Base-by-base conservation (phyloP, 345 rosid species). In the Citrus trifoliata region DNA sequence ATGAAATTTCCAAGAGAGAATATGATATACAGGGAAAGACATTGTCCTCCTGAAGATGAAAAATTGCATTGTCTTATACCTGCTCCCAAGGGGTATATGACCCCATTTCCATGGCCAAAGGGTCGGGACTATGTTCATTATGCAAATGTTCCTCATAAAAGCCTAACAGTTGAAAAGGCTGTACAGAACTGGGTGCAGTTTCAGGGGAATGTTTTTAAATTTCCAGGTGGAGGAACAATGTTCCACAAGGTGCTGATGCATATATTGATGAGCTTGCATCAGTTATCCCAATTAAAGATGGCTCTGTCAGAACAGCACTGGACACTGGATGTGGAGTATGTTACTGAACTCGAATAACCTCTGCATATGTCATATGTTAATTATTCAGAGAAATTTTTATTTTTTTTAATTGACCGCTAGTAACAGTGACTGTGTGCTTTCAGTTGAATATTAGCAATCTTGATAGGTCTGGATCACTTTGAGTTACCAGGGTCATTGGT, bases 201-300 rank as follows among this genome's bases (percentile, higher is more conserved):
- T 82, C 89, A 93, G 81, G 99, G 98, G 12, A 82, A 89, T 78
- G 97, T 93, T 55, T 96, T 96, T 79, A 96, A 90, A 75, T 96
- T 96, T 85, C 99, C 99, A 0, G 99, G 99, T 75, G 99, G 99
- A 13, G 99, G 99, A 78, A 96, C 99, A 60, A 94, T 94, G 99
- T 96, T 67, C 99, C 99, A 74, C 97, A 94, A 77, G 99, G 98
- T 22, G 99, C 99, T 9, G 99, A 96, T 87, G 95, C 94, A 2
- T 96, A 92, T 80, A 94, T 96, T 25, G 95, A 94, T 48, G 97
- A 93, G 82, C 89, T 96, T 67, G 97, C 98, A 60, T 81, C 91
- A 3, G 92, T 96, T 64, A 94, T 96, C 70, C 99, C 99, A 0
- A 93, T 96, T 76, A 88, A 88, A 60, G 97, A 96, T 70, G 99